Base-by-base conservation (phyloP, 106 monocot genomes). In the Phalaenopsis aphrodite region DNA sequence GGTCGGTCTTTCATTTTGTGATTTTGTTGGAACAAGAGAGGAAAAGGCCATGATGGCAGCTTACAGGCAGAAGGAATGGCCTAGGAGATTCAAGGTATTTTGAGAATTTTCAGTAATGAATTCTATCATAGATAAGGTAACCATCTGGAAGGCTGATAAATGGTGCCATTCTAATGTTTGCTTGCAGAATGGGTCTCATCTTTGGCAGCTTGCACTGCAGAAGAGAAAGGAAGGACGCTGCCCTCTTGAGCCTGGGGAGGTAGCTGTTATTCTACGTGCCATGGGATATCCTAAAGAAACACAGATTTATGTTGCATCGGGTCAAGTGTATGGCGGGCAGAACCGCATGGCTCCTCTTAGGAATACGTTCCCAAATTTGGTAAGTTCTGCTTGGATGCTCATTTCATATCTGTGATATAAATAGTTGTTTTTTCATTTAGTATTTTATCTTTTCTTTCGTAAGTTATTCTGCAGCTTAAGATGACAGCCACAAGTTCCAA, bases 341-440 rank as follows among this genome's bases (percentile, higher is more conserved):
- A 98, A 91, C 75, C 75, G 92, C 72, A 94, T 98, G 94, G 94
- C 97, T 84, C 97, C 97, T 42, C 92, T 98, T 12, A 90, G 92
- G 83, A 92, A 98, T 77, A 98, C 94, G 97, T 98, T 98, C 82
- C 97, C 97, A 10, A 98, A 98, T 88, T 66, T 98, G 89, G 97
- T 98, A 86, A 82, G 41, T 66, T 58, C 36, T 61, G 61, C 21
- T 43, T 41, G 15, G 58, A 39, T n/a, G 41, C 15, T 61, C 30
- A 37, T 30, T 19, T 41, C 30, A 23, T 30, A 49, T 19, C 23
- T 30, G 10, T 17, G 55, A 38, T 61, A 61, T n/a, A 2, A 21
- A n/a, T 5, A 61, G 10, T 19, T 61, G 7, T 5, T n/a, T 21
- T n/a, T 61, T 61, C 21, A 61, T 52, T 52, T 61, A 61, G 19